phyloP scores from a whole-genome alignment of 2,329 filamentous ascomycete species.

The Metarhizium robertsii region DNA sequence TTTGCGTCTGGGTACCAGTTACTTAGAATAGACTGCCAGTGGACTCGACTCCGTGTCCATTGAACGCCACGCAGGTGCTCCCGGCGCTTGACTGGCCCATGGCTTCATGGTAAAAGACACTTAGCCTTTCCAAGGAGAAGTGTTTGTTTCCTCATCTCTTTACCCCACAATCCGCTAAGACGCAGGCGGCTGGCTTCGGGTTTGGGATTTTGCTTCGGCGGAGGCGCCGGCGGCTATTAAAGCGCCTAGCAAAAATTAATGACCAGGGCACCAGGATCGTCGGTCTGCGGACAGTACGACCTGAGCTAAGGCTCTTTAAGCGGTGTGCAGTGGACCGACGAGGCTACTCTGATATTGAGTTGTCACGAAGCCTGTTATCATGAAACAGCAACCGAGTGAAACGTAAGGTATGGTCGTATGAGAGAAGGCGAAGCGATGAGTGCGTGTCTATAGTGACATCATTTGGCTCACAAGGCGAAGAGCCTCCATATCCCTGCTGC shows the following conservation, averaged over 20 bases:
- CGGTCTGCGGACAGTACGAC: too few relatives aligned
- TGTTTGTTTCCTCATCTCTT: neutral
- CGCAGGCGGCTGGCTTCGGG: neutral
- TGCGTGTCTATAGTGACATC: neutral
- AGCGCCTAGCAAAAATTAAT: neutral
- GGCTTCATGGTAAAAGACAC: too few relatives aligned
- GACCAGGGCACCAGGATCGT: too few relatives aligned
- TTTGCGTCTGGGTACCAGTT: too few relatives aligned
- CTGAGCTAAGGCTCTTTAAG: too few relatives aligned
- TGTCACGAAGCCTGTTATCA: neutral
- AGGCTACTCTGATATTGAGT: too few relatives aligned
- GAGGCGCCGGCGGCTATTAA: neutral
- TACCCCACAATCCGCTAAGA: constrained; percentile 3
- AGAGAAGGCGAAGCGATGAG: neutral
- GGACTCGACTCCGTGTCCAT: too few relatives aligned
- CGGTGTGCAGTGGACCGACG: too few relatives aligned
- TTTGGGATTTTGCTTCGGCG: neutral
- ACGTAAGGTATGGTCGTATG: neutral
- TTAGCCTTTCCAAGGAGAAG: too few relatives aligned
- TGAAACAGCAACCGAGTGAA: neutral
- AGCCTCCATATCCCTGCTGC: neutral
- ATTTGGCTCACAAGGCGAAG: neutral
- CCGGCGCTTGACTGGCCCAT: too few relatives aligned
- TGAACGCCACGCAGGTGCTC: too few relatives aligned
- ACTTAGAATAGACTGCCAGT: too few relatives aligned